Evolutionary conservation across 2,329 filamentous ascomycete genomes (phyloP).

Genomic region (Clarireedia sp.): DNA sequence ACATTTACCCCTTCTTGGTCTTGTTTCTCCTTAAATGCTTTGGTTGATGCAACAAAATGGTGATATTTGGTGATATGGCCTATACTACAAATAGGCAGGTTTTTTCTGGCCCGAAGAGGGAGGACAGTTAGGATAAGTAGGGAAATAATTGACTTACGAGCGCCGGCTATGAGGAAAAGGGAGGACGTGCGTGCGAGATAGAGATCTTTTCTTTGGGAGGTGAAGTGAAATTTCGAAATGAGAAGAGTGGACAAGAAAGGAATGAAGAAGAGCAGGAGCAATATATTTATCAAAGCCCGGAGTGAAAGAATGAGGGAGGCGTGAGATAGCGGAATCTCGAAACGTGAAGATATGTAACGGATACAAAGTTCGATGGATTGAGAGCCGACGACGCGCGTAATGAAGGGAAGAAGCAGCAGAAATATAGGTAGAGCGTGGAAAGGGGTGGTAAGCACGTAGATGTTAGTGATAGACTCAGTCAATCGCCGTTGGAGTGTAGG

Average conservation of each 20-base stretch:
- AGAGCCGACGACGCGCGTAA: slow-evolving; percentile 13
- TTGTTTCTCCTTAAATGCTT: too few relatives aligned
- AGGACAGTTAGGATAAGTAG: too few relatives aligned
- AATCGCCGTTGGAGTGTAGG: slow-evolving; percentile 12
- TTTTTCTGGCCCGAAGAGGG: too few relatives aligned
- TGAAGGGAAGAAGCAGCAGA: slow-evolving; percentile 26
- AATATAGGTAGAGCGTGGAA: slow-evolving; percentile 23
- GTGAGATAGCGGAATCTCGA: slow-evolving; percentile 19
- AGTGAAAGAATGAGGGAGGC: slow-evolving; percentile 24
- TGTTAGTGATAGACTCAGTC: background rate
- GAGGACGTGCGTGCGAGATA: slow-evolving; percentile 19
- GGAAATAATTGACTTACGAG: background rate
- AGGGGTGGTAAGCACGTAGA: slow-evolving; percentile 18
- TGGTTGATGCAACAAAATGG: too few relatives aligned
- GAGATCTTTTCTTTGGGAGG: slow-evolving; percentile 22
- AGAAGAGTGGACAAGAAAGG: slow-evolving; percentile 21
- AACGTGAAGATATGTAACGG: slow-evolving; percentile 26
- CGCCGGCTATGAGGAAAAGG: slow-evolving; percentile 15
- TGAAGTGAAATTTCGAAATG: slow-evolving; percentile 12
- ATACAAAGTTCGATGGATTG: slow-evolving; percentile 17
- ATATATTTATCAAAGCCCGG: slow-evolving; percentile 22
- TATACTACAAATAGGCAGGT: too few relatives aligned
- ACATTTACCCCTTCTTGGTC: too few relatives aligned
- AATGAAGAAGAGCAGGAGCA: slow-evolving; percentile 20
- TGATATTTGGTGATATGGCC: too few relatives aligned